Evolutionary conservation across 1,284 basidiomycete genomes (phyloP).

Genomic region (Naganishia sp.): DNA sequence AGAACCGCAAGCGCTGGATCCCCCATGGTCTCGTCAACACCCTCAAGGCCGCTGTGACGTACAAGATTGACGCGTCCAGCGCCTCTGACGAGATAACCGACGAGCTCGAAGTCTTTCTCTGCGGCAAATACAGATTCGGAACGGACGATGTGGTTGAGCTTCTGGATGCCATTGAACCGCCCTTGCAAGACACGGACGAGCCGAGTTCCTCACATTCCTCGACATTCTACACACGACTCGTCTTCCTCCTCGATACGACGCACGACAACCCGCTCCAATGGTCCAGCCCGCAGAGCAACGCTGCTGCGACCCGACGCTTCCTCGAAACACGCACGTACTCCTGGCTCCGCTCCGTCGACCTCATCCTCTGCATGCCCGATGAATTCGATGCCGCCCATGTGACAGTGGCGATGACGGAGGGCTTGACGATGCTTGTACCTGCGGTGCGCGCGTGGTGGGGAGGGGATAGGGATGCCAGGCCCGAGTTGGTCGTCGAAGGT

Average conservation of each 20-base stretch:
- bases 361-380: slow-evolving; percentile 7
- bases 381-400: slow-evolving; percentile 6
- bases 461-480: neutral
- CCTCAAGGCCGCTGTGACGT: slow-evolving; percentile 15
- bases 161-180: slow-evolving; percentile 17
- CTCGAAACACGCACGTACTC: slow-evolving; percentile 1
- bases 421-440: slow-evolving; percentile 7
- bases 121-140: slow-evolving; percentile 7
- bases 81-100: neutral
- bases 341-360: slow-evolving; percentile 15
- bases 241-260: slow-evolving; percentile 11
- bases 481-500: slow-evolving; percentile 23
- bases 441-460: slow-evolving; percentile 14
- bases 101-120: slow-evolving; percentile 20
- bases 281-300: neutral
- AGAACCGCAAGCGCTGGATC: slow-evolving; percentile 12
- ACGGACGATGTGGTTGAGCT: slow-evolving; percentile 11
- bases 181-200: slow-evolving; percentile 3
- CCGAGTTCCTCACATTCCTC: neutral
- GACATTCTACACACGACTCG: slow-evolving; percentile 1
- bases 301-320: neutral
- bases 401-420: neutral
- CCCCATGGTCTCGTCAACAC: slow-evolving; percentile 3
- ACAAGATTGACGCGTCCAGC: slow-evolving; percentile 16
- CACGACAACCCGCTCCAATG: neutral